Evolutionary conservation across 805 yeast species (phyloP), one percentile per base, ranked within the genome.

Genomic region (Candida khao-thaluensis): DNA sequence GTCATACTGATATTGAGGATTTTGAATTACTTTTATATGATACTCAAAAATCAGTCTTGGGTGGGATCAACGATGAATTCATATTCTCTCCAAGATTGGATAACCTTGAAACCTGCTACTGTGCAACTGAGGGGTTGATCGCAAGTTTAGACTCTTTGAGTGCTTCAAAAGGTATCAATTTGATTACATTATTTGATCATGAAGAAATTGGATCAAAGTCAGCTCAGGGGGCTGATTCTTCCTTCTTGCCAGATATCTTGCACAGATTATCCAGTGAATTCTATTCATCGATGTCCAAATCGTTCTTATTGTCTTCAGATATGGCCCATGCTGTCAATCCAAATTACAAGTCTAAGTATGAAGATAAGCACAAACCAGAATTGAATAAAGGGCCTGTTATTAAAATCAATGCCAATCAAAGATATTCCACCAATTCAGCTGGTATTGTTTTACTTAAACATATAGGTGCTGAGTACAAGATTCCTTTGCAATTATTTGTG

Each of bases 311-410:
- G 31, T 90, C 97, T 0, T 86, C 96, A 0, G 99, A 91, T 60
- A 93, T 89, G 80, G 96, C 98, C 1, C 99, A 91, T 58, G 98
- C 96, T 22, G 84, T 91, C 26, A 96, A 91, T 60, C 99, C 99
- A 42, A 91, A 91, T 62, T 91, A 91, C 60, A 65, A 77, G 4
- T 75, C 73, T 38, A 77, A 77, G 51, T 85, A 93, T 62, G 98
- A 93, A 57, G 57, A 77, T 16, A 68, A 75, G 44, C 95, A 91
- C 60, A 77, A 78, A 48, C 98, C 99, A 1, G 72, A 72, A 37
- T 66, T 91, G 44, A 95, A 95, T 54, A 71, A 71, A 24, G 99
- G 99, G 5, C 96, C 98, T 0, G 97, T 89, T 2, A 79, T 91
- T 56, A 91, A 91, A 62, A 68, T 91, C 57, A 91, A 91, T 56